phyloP scores from a whole-genome alignment of 805 yeast species.

The Candida dendrica region DNA sequence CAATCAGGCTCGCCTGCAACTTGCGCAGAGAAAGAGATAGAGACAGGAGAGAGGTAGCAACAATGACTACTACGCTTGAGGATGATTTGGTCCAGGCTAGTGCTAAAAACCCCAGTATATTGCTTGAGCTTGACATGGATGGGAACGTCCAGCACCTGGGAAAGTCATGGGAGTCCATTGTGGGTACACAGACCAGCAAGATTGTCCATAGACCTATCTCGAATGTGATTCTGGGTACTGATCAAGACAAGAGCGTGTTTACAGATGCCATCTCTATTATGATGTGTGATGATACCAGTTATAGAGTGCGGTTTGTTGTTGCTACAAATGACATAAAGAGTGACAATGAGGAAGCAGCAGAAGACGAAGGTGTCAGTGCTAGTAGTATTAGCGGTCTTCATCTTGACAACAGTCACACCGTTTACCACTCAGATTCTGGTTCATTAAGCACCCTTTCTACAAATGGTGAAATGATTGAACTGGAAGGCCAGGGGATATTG shows the following conservation, averaged over 20 bases:
- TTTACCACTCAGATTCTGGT: constrained; percentile 24
- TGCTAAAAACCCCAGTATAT: constrained; percentile 65
- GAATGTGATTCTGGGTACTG: constrained; percentile 56
- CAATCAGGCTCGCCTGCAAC: too few species aligned
- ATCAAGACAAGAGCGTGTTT: constrained; percentile 61
- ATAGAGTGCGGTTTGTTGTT: constrained; percentile 66
- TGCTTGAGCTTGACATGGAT: constrained; percentile 75
- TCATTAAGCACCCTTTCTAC: constrained; percentile 34
- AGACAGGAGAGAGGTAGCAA: not conserved
- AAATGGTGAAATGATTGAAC: constrained; percentile 56
- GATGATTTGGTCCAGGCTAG: constrained; percentile 57
- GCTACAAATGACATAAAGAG: constrained; percentile 25
- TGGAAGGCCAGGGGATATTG: constrained; percentile 92
- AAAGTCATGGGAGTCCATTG: constrained; percentile 70
- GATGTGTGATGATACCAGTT: constrained; percentile 68
- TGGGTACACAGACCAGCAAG: constrained; percentile 56
- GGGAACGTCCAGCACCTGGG: constrained; percentile 73
- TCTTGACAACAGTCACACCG: constrained; percentile 2
- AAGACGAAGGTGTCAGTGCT: constrained; percentile 6
- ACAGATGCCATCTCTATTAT: constrained; percentile 62
- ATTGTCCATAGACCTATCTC: constrained; percentile 52
- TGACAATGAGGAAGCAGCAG: constrained; percentile 16
- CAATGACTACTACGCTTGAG: constrained; percentile 10
- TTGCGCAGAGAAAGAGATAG: not conserved
- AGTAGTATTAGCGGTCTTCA: constrained; percentile 1